These are phyloP conservation scores for Neonectria coccinea DNA, from an alignment of 2,329 filamentous ascomycete species.

Conservation along the genomic window DNA sequence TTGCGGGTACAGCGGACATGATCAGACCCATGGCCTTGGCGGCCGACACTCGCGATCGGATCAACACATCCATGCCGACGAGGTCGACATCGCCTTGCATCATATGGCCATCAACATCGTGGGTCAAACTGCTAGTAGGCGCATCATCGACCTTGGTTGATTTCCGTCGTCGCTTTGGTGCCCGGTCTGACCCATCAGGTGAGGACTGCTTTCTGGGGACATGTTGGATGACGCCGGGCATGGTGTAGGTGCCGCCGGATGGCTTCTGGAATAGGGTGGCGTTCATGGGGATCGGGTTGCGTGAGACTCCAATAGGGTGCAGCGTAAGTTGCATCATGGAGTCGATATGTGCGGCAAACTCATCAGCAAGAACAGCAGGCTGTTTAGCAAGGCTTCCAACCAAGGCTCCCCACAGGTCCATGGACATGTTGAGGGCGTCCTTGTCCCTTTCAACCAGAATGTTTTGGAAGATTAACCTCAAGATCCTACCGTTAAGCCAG, in stretches of 20 bases:
- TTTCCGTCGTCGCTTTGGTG: slow-evolving; percentile 82
- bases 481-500: slow-evolving; percentile 91
- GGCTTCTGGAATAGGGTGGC: slow-evolving; percentile 89
- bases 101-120: slow-evolving; percentile 98
- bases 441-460: slow-evolving; percentile 92
- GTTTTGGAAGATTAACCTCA: slow-evolving; percentile 94
- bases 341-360: slow-evolving; percentile 80
- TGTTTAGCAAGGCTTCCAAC: slow-evolving; percentile 75
- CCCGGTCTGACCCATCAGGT: slow-evolving; percentile 68
- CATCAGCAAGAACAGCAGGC: slow-evolving; percentile 73
- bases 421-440: slow-evolving; percentile 81
- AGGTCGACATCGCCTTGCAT: slow-evolving; percentile 97
- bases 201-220: slow-evolving; percentile 62
- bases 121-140: slow-evolving; percentile 72
- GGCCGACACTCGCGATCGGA: slow-evolving; percentile 89
- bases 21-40: slow-evolving; percentile 87
- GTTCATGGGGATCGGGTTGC: slow-evolving; percentile 94
- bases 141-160: slow-evolving; percentile 84
- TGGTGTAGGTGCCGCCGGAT: slow-evolving; percentile 84
- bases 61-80: slow-evolving; percentile 87
- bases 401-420: slow-evolving; percentile 88
- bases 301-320: slow-evolving; percentile 91
- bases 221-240: slow-evolving; percentile 58
- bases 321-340: slow-evolving; percentile 87
- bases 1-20: slow-evolving; percentile 79